phyloP scores from a whole-genome alignment of 305 asterid species.

The Stenogyne calaminthoides region DNA sequence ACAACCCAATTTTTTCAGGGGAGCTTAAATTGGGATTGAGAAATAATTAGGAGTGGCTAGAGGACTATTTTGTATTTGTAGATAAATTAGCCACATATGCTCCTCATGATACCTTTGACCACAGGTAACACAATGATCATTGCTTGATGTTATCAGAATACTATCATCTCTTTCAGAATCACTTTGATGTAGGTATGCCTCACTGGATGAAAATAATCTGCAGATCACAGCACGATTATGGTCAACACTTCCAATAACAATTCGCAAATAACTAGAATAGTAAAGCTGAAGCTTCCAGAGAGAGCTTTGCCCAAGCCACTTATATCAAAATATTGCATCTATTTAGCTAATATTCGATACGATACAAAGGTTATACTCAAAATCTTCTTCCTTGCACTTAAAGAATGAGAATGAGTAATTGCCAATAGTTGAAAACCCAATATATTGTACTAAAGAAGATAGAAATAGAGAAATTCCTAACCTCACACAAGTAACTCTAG shows the following conservation, averaged over 20 bases:
- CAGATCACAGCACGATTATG: constrained; percentile 27
- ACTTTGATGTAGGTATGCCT: constrained; percentile 38
- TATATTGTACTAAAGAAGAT: constrained; percentile 4
- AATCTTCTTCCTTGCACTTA: background rate
- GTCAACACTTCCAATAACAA: constrained; percentile 14
- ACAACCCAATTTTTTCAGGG: background rate
- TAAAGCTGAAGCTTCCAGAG: constrained; percentile 3
- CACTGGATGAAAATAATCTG: constrained; percentile 64
- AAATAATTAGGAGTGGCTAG: background rate
- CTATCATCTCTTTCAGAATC: constrained; percentile 46
- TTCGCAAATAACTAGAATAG: constrained; percentile 15
- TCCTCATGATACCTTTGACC: constrained; percentile 62
- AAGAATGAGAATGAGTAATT: constrained; percentile 1
- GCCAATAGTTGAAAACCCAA: background rate
- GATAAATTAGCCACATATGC: background rate
- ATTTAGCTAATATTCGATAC: background rate
- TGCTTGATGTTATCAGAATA: constrained; percentile 75
- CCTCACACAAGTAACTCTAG: constrained; percentile 83
- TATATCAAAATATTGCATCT: constrained; percentile 5
- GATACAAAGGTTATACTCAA: constrained; percentile 15
- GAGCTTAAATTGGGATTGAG: constrained; percentile 6
- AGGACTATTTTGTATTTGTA: background rate
- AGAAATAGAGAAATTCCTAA: constrained; percentile 31
- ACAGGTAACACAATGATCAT: constrained; percentile 71
- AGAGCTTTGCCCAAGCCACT: background rate